phyloP scores from a whole-genome alignment of 176 grass and related monocot genomes.

The Tillandsia leiboldiana region DNA sequence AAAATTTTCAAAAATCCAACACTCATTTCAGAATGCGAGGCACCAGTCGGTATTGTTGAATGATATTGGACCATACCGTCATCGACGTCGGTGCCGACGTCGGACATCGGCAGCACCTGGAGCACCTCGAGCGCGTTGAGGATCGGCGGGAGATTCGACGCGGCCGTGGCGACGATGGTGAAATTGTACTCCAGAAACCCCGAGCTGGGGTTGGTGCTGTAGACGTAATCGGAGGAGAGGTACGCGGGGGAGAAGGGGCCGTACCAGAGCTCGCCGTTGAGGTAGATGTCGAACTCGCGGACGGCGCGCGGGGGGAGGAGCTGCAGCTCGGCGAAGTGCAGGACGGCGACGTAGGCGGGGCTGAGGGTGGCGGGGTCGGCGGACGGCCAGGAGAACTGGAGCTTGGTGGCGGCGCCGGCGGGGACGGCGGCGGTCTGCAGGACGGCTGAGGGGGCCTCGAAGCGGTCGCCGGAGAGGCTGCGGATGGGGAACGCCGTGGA shows the following conservation, averaged over 20 bases:
- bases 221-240: background rate
- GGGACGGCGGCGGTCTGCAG: constrained; percentile 15
- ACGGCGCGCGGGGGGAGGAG: background rate
- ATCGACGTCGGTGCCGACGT: background rate
- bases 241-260: background rate
- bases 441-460: constrained; percentile 16
- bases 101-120: background rate
- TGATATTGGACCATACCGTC: background rate
- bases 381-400: background rate
- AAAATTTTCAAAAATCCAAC: too few relatives aligned
- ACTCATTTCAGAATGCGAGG: too few relatives aligned
- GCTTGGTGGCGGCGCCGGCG: background rate
- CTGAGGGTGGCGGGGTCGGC: too few relatives aligned
- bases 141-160: background rate
- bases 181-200: background rate
- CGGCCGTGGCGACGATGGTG: background rate
- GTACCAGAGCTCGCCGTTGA: background rate
- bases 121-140: constrained; percentile 8
- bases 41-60: too few relatives aligned
- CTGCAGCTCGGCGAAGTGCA: constrained; percentile 14
- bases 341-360: background rate
- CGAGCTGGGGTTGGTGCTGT: background rate
- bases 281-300: background rate
- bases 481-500: background rate
- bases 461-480: background rate